Evolutionary conservation across 108 stramenopile species (phyloP).

Genomic region (Bacterosira constricta): DNA sequence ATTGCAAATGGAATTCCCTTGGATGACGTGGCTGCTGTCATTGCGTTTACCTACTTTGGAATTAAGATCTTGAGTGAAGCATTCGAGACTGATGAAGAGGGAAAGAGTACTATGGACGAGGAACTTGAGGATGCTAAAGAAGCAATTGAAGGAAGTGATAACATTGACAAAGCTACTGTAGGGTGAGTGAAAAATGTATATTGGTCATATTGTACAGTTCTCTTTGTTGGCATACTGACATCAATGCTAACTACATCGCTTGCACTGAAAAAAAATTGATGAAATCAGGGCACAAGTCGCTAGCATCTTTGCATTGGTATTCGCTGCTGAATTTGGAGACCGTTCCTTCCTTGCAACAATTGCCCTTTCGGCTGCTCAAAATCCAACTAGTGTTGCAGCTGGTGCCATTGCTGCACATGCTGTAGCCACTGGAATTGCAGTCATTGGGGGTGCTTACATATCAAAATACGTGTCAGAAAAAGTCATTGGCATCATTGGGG

Average conservation of each 20-base stretch:
- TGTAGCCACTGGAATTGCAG: slow-evolving; percentile 90
- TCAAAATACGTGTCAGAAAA: slow-evolving; percentile 92
- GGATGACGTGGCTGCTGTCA: slow-evolving; percentile 90
- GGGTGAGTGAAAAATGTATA: slow-evolving; percentile 48
- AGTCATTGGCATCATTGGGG: slow-evolving; percentile 91
- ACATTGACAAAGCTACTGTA: slow-evolving; percentile 47
- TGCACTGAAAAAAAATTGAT: no score
- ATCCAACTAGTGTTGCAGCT: slow-evolving; percentile 90
- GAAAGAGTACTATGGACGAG: slow-evolving; percentile 87
- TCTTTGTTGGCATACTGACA: background rate
- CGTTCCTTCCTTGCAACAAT: slow-evolving; percentile 98
- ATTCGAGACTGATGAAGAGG: slow-evolving; percentile 67
- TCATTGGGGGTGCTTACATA: slow-evolving; percentile 79
- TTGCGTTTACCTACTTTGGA: slow-evolving; percentile 98
- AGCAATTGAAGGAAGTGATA: slow-evolving; percentile 67
- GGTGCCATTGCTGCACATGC: slow-evolving; percentile 96
- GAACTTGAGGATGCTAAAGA: slow-evolving; percentile 96
- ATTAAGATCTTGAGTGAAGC: slow-evolving; percentile 94
- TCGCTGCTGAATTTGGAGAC: slow-evolving; percentile 96
- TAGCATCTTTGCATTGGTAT: slow-evolving; percentile 86
- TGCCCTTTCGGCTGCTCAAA: slow-evolving; percentile 95
- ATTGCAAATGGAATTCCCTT: slow-evolving; percentile 82
- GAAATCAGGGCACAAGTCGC: slow-evolving; percentile 71
- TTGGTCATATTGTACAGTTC: background rate
- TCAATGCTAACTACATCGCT: no score